Evolutionary conservation across 108 stramenopile species (phyloP), one percentile per base, ranked within the genome.

Genomic region (Bacterosira constricta): DNA sequence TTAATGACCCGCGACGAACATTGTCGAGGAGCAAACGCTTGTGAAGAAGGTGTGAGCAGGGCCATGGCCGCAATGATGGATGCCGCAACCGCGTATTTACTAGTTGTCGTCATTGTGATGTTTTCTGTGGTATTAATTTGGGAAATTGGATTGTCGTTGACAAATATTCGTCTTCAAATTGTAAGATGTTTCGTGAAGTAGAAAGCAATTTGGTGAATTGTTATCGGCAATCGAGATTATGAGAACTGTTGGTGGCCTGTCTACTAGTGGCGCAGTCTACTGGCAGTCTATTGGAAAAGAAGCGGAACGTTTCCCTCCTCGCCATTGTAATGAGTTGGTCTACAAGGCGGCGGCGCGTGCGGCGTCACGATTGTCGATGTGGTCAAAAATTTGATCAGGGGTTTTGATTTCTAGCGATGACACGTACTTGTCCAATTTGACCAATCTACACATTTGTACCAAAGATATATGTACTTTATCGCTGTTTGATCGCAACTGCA

Each of bases 11-110:
- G 50, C n/a, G 51, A 66, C 36, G 38, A 46, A 27, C 49, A 46
- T 44, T 56, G 66, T n/a, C 67, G 52, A 10, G 75, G 67, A 34
- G 67, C 75, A 38, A 76, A 69, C 2, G 75, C 75, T 35, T 50
- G 26, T 1, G 52, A 54, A 20, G 46, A 42, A 1, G 41, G 25
- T n/a, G 30, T 4, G 11, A 45, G 6, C 25, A 38, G 32, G n/a
- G n/a, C 60, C 38, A 11, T 38, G 11, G 41, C 37, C n/a, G 73
- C 44, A 8, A 64, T 29, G 15, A 64, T 26, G 36, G 63, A 52
- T 30, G 63, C 32, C 21, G 63, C 73, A 11, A 57, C 17, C 20
- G 53, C 63, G 25, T 73, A 73, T 25, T 73, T 73, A 26, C 73
- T 44, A 4, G 41, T 2, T 42, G 41, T n/a, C 17, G 41, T n/a